Evolutionary conservation across 345 rosid species (phyloP).

Genomic region (Ceriops decandra): DNA sequence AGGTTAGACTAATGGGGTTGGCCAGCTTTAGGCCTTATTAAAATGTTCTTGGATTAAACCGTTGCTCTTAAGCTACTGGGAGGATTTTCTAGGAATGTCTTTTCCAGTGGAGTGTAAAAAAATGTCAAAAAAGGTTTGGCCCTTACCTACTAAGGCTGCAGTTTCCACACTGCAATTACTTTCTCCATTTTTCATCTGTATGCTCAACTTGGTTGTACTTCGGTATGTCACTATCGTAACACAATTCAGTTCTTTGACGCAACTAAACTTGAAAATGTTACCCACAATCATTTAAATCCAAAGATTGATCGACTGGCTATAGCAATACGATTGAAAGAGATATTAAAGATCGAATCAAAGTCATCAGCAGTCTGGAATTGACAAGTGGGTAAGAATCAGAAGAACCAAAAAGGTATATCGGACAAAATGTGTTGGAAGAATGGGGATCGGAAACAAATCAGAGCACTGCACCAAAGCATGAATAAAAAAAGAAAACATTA

Average conservation of each 20-base stretch:
- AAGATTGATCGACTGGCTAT: too few species aligned
- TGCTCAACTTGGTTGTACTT: neutral
- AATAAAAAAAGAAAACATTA: neutral
- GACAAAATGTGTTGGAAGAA: neutral
- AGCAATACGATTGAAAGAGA: too few species aligned
- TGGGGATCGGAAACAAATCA: constrained; percentile 4
- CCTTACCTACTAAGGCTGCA: constrained; percentile 3
- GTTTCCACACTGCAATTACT: neutral
- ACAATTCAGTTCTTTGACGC: too few species aligned
- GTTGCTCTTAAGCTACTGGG: neutral
- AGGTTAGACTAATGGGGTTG: constrained; percentile 24
- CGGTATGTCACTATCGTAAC: neutral
- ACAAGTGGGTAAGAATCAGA: neutral
- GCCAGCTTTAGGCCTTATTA: constrained; percentile 34
- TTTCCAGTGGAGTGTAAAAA: constrained; percentile 21
- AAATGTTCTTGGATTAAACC: neutral
- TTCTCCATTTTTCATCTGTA: neutral
- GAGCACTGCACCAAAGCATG: neutral
- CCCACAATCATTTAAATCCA: too few species aligned
- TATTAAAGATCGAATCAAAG: too few species aligned
- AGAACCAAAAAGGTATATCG: neutral
- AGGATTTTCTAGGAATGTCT: constrained; percentile 31
- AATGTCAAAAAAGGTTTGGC: constrained; percentile 31
- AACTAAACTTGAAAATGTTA: too few species aligned
- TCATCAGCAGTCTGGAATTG: neutral